Conservation (phyloP, 2,329 filamentous ascomycete genomes). For the Colletotrichum tofieldiae region DNA sequence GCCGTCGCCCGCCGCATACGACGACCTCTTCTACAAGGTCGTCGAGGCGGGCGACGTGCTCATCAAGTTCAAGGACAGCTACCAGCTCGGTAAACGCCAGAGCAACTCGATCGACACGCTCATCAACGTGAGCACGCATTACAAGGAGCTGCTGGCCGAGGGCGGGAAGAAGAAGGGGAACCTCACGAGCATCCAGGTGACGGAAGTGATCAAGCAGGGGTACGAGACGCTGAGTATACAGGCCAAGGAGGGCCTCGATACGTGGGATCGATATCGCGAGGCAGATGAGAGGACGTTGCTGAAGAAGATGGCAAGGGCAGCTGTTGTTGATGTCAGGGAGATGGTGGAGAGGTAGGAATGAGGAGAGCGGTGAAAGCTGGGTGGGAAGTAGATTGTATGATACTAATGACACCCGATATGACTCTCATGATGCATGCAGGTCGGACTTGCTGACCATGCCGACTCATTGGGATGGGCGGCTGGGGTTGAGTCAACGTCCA, state of each 20-base stretch:
- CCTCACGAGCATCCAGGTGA: conserved; percentile 87
- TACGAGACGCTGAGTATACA: conserved; percentile 96
- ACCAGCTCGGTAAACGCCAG: conserved; percentile 70
- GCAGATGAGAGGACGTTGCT: conserved; percentile 86
- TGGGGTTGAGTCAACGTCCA: not conserved
- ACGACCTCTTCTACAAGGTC: conserved; percentile 98
- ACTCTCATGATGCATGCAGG: not conserved
- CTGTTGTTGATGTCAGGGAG: conserved; percentile 74
- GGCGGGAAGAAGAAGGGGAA: conserved; percentile 69
- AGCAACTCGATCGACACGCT: conserved; percentile 87
- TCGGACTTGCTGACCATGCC: not conserved
- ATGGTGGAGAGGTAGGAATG: conserved; percentile 60
- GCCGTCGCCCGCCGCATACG: conserved; percentile 88
- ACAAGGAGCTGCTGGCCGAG: conserved; percentile 84
- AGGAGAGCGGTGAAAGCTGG: not conserved
- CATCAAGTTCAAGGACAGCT: conserved; percentile 85
- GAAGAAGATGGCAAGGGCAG: conserved; percentile 88
- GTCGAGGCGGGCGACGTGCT: conserved; percentile 92
- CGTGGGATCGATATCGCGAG: conserved; percentile 90
- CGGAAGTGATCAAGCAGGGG: conserved; percentile 93
- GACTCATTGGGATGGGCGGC: not conserved
- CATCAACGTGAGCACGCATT: conserved; percentile 87
- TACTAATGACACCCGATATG: conserved; percentile 24
- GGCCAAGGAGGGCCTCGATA: conserved; percentile 87
- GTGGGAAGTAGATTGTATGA: conserved; percentile 22